A percentile compares a stretch with the other conserved stretches of the same genome.
Evolutionary conservation across 2,329 filamentous ascomycete species (phyloP).

Genomic region (Fusarium sambucinum): DNA sequence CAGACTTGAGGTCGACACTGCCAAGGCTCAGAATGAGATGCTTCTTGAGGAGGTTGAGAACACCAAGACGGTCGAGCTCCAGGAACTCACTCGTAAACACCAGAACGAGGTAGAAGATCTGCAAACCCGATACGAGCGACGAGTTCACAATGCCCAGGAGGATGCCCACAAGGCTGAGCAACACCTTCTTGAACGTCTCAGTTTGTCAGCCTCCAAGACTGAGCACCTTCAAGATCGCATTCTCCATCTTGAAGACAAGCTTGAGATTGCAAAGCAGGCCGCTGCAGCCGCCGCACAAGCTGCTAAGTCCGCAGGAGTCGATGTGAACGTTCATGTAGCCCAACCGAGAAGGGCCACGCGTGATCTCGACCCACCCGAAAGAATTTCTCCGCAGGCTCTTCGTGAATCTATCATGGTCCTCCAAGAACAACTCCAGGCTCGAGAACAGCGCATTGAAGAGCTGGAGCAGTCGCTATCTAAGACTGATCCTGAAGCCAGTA

Average conservation of each 20-base stretch:
- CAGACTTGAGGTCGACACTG: constrained; percentile 82
- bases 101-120: constrained; percentile 80
- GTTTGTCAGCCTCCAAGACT: constrained; percentile 84
- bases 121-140: constrained; percentile 79
- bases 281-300: constrained; percentile 85
- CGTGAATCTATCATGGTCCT: constrained; percentile 96
- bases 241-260: constrained; percentile 85
- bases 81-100: constrained; percentile 68
- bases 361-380: constrained; percentile 74
- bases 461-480: constrained; percentile 79
- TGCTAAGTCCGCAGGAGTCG: constrained; percentile 69
- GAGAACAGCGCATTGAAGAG: constrained; percentile 88
- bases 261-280: constrained; percentile 89
- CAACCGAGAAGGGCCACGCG: constrained; percentile 48
- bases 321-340: constrained; percentile 46
- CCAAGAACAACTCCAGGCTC: constrained; percentile 95
- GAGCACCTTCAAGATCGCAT: constrained; percentile 89
- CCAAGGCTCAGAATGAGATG: constrained; percentile 84
- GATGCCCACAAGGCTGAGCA: constrained; percentile 85
- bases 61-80: constrained; percentile 69
- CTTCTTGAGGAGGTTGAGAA: constrained; percentile 84
- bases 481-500: constrained; percentile 80
- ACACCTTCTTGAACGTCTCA: constrained; percentile 83
- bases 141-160: constrained; percentile 79
- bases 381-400: constrained; percentile 92